Conservation (phyloP, 345 rosid species). For the Angophora floribunda region DNA sequence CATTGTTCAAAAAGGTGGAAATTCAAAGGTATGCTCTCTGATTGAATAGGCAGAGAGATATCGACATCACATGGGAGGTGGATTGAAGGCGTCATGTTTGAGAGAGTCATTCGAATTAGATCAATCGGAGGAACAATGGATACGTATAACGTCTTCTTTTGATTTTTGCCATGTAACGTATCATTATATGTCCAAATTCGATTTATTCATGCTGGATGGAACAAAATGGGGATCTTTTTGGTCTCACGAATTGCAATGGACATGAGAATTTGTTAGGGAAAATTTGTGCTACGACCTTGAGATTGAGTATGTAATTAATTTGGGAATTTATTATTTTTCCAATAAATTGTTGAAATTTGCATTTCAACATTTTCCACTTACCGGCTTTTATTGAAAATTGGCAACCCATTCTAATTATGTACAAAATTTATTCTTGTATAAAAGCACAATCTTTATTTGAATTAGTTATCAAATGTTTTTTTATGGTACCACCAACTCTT, state of each 20-base stretch:
- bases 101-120: neutral
- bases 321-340: neutral
- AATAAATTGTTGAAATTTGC: neutral
- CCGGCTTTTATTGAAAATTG: neutral
- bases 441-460: neutral
- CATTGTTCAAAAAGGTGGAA: slow-evolving; percentile 67
- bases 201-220: neutral
- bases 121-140: neutral
- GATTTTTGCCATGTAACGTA: neutral
- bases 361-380: neutral
- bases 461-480: neutral
- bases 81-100: neutral
- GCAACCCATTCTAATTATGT: neutral
- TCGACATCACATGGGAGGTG: neutral
- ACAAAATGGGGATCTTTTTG: neutral
- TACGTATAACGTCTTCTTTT: neutral
- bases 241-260: neutral
- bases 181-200: neutral
- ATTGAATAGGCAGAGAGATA: neutral
- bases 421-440: too few relatives aligned
- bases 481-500: neutral
- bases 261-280: neutral
- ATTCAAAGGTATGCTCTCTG: slow-evolving; percentile 30
- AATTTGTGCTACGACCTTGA: neutral
- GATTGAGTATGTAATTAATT: neutral